Conservation (phyloP, 208 protist genomes). For the Acanthamoeba triangularis region DNA sequence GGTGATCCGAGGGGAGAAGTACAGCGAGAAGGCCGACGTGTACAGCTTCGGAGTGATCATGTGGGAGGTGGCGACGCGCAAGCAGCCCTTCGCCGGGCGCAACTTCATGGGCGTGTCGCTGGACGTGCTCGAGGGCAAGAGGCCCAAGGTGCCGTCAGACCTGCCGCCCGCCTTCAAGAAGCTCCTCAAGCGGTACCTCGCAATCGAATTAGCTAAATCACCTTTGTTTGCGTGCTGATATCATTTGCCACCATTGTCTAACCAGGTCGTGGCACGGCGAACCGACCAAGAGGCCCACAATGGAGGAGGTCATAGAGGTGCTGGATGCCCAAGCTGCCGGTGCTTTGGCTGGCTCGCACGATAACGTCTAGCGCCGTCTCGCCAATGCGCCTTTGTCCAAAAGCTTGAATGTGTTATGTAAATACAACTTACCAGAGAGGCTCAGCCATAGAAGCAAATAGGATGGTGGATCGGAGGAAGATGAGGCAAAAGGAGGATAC, state of each 20-base stretch:
- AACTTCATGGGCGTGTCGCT: conserved; percentile 61
- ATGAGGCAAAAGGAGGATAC: too few relatives aligned
- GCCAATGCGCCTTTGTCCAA: too few relatives aligned
- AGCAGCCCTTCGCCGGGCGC: conserved; percentile 35
- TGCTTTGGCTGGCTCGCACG: too few relatives aligned
- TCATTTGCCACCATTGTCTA: too few relatives aligned
- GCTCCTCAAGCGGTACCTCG: conserved; percentile 27
- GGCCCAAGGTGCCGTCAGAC: conserved; percentile 17
- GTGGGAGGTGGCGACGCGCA: conserved; percentile 30
- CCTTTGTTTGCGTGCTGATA: too few relatives aligned
- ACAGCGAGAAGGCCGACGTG: conserved; percentile 47
- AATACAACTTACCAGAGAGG: too few relatives aligned
- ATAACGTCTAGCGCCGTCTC: too few relatives aligned
- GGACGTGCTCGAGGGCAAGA: conserved; percentile 39
- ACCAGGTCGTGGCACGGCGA: not conserved
- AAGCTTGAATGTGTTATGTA: too few relatives aligned
- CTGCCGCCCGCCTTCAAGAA: not conserved
- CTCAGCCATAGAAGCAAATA: too few relatives aligned
- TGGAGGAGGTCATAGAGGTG: not conserved
- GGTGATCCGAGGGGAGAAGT: conserved; percentile 56
- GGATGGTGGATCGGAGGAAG: too few relatives aligned
- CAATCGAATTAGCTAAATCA: too few relatives aligned
- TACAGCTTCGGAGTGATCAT: conserved; percentile 57
- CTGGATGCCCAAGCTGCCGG: too few relatives aligned
- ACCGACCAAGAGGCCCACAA: not conserved